Percentiles rank a stretch among this genome's conserved stretches.
These are phyloP conservation scores for Gypsophila paniculata DNA, from an alignment of 179 eudicot genomes.

Conservation along the genomic window DNA sequence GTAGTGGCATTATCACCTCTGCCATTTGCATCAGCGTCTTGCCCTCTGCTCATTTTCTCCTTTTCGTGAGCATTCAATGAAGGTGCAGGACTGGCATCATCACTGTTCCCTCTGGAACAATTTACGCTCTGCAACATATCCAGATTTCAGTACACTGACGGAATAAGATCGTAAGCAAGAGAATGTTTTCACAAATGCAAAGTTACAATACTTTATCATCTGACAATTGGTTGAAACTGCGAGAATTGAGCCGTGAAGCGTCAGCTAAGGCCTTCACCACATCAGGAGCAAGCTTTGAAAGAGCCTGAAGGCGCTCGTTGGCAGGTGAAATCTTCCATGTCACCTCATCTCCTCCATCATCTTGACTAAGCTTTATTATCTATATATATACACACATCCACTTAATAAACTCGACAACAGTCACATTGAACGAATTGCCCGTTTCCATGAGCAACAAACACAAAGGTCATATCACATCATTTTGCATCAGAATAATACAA, in stretches of 20 bases:
- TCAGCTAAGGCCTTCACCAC: conserved; percentile 66
- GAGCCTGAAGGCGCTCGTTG: conserved; percentile 66
- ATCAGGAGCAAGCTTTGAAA: conserved; percentile 63
- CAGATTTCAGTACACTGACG: conserved; percentile 19
- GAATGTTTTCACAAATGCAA: background rate
- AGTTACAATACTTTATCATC: conserved; percentile 31
- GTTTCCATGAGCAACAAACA: background rate
- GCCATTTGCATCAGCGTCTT: conserved; percentile 25
- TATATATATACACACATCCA: conserved; percentile 28
- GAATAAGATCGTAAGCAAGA: conserved; percentile 5
- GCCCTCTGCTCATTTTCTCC: conserved; percentile 28
- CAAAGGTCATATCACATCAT: background rate
- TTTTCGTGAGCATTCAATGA: conserved; percentile 34
- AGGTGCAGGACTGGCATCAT: conserved; percentile 44
- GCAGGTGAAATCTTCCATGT: conserved; percentile 95
- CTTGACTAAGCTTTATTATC: conserved; percentile 94
- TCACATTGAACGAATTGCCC: no score
- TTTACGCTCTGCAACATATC: conserved; percentile 36
- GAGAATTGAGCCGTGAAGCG: conserved; percentile 66
- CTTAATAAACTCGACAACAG: conserved; percentile 8
- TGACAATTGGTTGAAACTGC: conserved; percentile 45
- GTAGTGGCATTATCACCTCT: conserved; percentile 27
- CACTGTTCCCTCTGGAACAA: conserved; percentile 40
- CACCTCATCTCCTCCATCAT: conserved; percentile 84
- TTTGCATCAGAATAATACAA: background rate